Conservation (phyloP, 305 asterid species). For the Solanum hybrid region DNA sequence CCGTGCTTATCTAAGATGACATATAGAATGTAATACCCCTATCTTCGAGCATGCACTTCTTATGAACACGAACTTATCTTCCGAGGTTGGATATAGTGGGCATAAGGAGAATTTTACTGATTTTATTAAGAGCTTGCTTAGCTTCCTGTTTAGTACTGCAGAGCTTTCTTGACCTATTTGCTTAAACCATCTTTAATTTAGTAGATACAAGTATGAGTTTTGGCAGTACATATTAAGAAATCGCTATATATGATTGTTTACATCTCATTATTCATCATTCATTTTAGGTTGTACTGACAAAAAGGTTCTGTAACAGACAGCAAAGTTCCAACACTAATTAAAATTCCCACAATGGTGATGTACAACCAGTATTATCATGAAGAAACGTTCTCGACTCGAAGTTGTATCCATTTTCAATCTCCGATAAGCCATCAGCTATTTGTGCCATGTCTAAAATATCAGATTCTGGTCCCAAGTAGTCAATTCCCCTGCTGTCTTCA, state of each 20-base stretch:
- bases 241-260: not conserved
- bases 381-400: constrained; percentile 36
- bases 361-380: constrained; percentile 18
- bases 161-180: not conserved
- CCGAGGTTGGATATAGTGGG: not conserved
- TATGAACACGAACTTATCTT: not conserved
- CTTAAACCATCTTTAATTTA: not conserved
- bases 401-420: constrained; percentile 32
- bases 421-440: constrained; percentile 28
- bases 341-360: constrained; percentile 40
- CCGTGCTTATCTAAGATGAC: not conserved
- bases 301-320: not conserved
- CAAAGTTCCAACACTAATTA: constrained; percentile 7
- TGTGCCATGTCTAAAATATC: constrained; percentile 22
- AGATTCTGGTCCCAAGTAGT: constrained; percentile 30
- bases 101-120: not conserved
- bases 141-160: not conserved
- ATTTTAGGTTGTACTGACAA: not conserved
- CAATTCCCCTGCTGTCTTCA: constrained; percentile 14
- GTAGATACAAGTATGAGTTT: not conserved
- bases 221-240: not conserved
- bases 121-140: not conserved
- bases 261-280: not conserved
- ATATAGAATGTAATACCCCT: not conserved
- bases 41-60: not conserved